These are phyloP conservation scores for Xerocomus minutiporus DNA, from an alignment of 1,284 basidiomycete species.

Conservation along the genomic window DNA sequence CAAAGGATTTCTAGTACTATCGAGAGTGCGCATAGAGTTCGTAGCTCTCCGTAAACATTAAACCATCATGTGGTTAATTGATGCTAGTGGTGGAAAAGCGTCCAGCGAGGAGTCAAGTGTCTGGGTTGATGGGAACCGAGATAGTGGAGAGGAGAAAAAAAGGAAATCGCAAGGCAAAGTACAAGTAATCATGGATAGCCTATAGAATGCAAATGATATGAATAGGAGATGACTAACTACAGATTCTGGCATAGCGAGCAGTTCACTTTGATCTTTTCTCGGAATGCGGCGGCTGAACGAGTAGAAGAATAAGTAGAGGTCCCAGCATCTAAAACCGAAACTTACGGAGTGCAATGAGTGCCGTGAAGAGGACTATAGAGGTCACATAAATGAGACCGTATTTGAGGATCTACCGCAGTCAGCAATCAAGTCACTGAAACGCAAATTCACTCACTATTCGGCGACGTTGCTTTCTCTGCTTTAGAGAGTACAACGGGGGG, in stretches of 20 bases:
- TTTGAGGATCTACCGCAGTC: constrained; percentile 51
- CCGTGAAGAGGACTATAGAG: constrained; percentile 71
- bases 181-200: constrained; percentile 30
- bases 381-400: constrained; percentile 77
- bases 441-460: constrained; percentile 63
- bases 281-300: constrained; percentile 55
- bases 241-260: constrained; percentile 68
- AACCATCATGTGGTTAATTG: constrained; percentile 12
- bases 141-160: neutral
- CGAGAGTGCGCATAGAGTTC: constrained; percentile 18
- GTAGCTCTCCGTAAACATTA: constrained; percentile 27
- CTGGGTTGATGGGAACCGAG: constrained; percentile 8
- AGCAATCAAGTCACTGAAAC: neutral
- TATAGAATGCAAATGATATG: constrained; percentile 29
- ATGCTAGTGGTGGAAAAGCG: constrained; percentile 10
- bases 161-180: constrained; percentile 11
- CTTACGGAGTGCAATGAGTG: constrained; percentile 74
- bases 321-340: constrained; percentile 16
- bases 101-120: constrained; percentile 18
- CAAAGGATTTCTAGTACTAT: neutral
- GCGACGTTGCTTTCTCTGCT: constrained; percentile 81
- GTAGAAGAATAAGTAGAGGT: neutral
- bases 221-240: constrained; percentile 38
- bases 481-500: constrained; percentile 87
- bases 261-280: constrained; percentile 50